Conservation (phyloP, 495 filamentous ascomycete genomes). For the Daldinia decipiens region DNA sequence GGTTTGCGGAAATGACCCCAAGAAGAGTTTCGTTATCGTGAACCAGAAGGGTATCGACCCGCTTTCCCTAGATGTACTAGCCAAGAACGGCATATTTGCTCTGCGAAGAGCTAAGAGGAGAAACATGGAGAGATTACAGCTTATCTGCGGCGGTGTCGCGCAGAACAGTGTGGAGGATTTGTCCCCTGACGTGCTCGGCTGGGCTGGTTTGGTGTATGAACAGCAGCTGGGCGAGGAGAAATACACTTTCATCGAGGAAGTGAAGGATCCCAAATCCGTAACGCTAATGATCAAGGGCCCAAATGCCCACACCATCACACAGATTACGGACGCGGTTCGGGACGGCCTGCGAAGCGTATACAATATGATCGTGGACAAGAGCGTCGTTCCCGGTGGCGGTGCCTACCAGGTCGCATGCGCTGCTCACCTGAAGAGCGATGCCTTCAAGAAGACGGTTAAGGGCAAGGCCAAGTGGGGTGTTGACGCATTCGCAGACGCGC, state of each 20-base stretch:
- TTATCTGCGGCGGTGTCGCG: constrained; percentile 88
- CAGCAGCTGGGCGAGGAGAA: constrained; percentile 98
- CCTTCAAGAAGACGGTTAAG: constrained; percentile 86
- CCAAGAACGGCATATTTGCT: constrained; percentile 97
- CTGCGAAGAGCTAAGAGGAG: constrained; percentile 93
- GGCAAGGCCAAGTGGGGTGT: constrained; percentile 98
- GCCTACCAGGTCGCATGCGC: constrained; percentile 97
- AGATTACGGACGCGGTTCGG: constrained; percentile 96
- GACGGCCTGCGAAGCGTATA: constrained; percentile 95
- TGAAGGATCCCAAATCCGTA: constrained; percentile 99
- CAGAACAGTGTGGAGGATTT: constrained; percentile 98
- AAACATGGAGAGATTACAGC: constrained; percentile 98
- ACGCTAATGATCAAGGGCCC: constrained; percentile 98
- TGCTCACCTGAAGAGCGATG: constrained; percentile 84
- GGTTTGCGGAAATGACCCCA: constrained; percentile 92
- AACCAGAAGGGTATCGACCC: constrained; percentile 99
- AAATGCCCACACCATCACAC: constrained; percentile 93
- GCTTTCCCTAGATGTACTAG: constrained; percentile 90
- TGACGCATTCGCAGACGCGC: constrained; percentile 90
- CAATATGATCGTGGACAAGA: constrained; percentile 97
- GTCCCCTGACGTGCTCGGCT: constrained; percentile 87
- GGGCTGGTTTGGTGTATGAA: constrained; percentile 97
- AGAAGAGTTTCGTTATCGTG: constrained; percentile 96
- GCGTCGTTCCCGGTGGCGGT: constrained; percentile 92
- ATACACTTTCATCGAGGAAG: constrained; percentile 97